phyloP scores from a whole-genome alignment of 164 flowering plant genomes.

The Taxillus chinensis region DNA sequence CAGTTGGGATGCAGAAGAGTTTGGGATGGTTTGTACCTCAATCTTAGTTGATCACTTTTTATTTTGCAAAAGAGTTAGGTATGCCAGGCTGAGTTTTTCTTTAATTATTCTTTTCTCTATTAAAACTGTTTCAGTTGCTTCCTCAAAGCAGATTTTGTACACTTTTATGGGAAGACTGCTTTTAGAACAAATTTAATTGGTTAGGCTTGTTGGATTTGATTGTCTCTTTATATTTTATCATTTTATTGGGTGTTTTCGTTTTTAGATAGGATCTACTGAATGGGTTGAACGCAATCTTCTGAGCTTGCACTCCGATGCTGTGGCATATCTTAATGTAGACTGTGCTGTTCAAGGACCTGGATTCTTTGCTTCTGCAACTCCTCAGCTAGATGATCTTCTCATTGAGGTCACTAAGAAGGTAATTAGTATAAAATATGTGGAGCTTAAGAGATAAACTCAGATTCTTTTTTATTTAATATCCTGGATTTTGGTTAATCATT shows the following conservation, averaged over 20 bases:
- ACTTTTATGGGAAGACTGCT: no score
- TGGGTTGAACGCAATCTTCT: constrained; percentile 92
- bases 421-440: constrained; percentile 1
- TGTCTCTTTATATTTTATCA: neutral
- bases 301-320: constrained; percentile 63
- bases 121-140: no score
- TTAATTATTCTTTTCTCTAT: no score
- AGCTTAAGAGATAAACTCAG: neutral
- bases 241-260: neutral
- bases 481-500: neutral
- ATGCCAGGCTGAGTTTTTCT: no score
- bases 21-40: constrained; percentile 81
- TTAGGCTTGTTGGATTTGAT: neutral
- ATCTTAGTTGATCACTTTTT: neutral
- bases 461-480: neutral
- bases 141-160: no score
- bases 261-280: constrained; percentile 90
- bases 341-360: constrained; percentile 99
- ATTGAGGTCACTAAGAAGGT: constrained; percentile 77
- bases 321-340: constrained; percentile 90
- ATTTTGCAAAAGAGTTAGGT: neutral
- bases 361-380: constrained; percentile 73
- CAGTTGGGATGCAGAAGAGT: constrained; percentile 99
- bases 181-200: neutral
- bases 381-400: constrained; percentile 80